phyloP scores from a whole-genome alignment of 495 filamentous ascomycete genomes.

The Penicillium paradoxum region DNA sequence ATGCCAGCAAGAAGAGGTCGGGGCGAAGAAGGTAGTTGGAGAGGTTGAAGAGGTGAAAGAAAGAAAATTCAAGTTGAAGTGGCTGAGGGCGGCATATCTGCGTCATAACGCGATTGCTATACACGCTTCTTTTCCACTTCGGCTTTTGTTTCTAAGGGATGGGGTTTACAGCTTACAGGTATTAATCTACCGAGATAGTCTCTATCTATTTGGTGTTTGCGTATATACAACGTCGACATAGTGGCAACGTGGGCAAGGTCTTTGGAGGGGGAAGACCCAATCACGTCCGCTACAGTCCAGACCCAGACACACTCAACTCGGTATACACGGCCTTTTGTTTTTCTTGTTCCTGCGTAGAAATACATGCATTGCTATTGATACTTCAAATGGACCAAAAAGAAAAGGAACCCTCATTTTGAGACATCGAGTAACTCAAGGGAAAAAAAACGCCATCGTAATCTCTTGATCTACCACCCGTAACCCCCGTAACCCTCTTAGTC shows the following conservation, averaged over 20 bases:
- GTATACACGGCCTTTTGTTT: background rate
- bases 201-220: too few species aligned
- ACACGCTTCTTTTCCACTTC: background rate
- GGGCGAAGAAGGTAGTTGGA: constrained; percentile 31
- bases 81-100: constrained; percentile 24
- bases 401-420: background rate
- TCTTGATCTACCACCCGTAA: constrained; percentile 9
- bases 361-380: constrained; percentile 1
- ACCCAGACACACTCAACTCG: background rate
- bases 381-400: background rate
- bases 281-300: background rate
- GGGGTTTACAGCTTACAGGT: too few species aligned
- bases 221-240: too few species aligned
- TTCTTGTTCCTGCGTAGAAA: background rate
- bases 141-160: too few species aligned
- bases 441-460: constrained; percentile 10
- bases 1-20: constrained; percentile 44
- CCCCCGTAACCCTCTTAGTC: constrained; percentile 10
- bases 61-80: constrained; percentile 28
- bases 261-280: background rate
- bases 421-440: background rate
- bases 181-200: too few species aligned
- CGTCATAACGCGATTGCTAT: background rate
- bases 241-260: background rate
- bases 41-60: constrained; percentile 32